Evolutionary conservation across 768 basidiomycete species (phyloP), one percentile per base, ranked within the genome.

Genomic region (Boletus vermiculosoides): DNA sequence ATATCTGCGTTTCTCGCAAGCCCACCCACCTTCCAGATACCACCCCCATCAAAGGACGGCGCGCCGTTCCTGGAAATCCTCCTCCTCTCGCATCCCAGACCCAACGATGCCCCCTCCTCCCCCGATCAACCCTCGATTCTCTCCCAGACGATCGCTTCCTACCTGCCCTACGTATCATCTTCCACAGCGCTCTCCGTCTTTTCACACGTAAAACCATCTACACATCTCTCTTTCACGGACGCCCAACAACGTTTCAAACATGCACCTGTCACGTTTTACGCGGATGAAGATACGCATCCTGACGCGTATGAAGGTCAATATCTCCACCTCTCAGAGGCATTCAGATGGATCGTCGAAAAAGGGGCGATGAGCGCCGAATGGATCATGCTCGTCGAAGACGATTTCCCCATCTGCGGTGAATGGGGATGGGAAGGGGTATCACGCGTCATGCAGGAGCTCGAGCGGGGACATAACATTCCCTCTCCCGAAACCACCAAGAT

Each of bases 371-470:
- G 58, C 37, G 68, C 74, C 15, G 76, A 78, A 54, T 78, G 76
- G 76, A 58, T 78, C 5, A 77, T 77, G 73, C 64, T 78, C 13
- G 65, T 76, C 30, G 77, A 78, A 52, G 77, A 79, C 58, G 77
- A 79, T 57, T 78, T 78, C 45, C 77, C 77, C 0, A 44, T 78
- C 20, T 78, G 76, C 31, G 73, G 69, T 16, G 68, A 69, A 7
- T 70, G 72, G 61, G 75, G 75, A 23, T 73, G 71, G 70, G 48
- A 66, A 9, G 74, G 70, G 0, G 41, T 78, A 4, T 57, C 63
- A 6, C 63, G 56, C 34, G 73, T 73, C 44, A 72, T 77, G 71
- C 62, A 61, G 16, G 63, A 66, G 28, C 59, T 78, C 44, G 63
- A 73, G 44, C 55, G 18, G 11, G 62, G 55, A 9, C 64, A 70